These are phyloP conservation scores for Coemansia sp. DNA, from an alignment of 192 early-diverging fungal genomes.

Conservation along the genomic window DNA sequence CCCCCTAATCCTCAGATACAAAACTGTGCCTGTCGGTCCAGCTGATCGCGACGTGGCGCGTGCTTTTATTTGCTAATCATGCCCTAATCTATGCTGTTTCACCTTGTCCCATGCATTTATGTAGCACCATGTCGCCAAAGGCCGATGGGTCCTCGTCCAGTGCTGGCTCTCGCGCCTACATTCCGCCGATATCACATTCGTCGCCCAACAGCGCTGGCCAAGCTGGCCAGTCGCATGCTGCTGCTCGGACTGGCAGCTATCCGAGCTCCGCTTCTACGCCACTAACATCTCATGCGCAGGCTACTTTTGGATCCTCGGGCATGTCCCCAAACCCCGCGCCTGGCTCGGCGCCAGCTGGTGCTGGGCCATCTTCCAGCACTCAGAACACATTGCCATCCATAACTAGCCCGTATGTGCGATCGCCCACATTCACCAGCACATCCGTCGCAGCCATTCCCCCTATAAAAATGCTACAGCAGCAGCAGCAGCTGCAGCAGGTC, in stretches of 20 bases:
- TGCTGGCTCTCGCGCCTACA: conserved; percentile 31
- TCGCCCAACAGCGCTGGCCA: conserved; percentile 20
- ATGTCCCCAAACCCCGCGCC: conserved; percentile 22
- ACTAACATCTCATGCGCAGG: conserved; percentile 41
- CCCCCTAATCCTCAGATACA: conserved; percentile 6
- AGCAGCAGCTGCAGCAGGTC: conserved; percentile 22
- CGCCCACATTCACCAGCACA: conserved; percentile 40
- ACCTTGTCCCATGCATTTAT: neutral
- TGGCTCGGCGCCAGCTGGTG: conserved; percentile 2
- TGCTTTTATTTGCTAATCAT: conserved; percentile 1
- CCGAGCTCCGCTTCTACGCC: conserved; percentile 17
- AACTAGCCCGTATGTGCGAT: conserved; percentile 38
- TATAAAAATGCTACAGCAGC: conserved; percentile 31
- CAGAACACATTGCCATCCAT: conserved; percentile 31
- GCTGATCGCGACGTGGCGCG: neutral
- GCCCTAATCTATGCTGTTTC: neutral
- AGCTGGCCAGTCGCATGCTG: conserved; percentile 8
- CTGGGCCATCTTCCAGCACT: neutral
- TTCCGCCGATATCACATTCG: conserved; percentile 38
- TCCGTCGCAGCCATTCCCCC: conserved; percentile 21
- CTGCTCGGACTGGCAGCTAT: conserved; percentile 42
- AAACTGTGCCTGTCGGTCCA: conserved; percentile 4
- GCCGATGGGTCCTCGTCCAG: conserved; percentile 30
- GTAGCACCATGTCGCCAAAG: conserved; percentile 56
- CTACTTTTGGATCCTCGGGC: conserved; percentile 16